Base-by-base conservation (phyloP, 2,329 filamentous ascomycete genomes). In the Hirsutella thompsonii region DNA sequence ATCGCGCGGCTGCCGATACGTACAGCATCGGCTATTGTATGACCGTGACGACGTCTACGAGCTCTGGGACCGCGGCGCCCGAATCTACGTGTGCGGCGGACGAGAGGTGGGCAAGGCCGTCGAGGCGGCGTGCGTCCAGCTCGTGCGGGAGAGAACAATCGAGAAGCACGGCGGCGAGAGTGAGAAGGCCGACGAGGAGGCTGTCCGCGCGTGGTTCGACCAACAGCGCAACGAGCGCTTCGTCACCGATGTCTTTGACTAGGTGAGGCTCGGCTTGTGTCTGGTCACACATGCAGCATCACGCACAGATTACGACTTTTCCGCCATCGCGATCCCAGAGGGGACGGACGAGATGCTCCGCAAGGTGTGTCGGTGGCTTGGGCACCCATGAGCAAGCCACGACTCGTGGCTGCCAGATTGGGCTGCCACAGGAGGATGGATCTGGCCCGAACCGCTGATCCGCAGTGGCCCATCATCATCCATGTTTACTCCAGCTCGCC, bases 1-100 rank as follows among this genome's bases (percentile, higher is more conserved):
- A 39, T 69, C 69, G 0, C 56, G 66, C 5, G 74, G 70, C 0
- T 73, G 59, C 46, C 58, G 55, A 47, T 67, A 70, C 45, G 68
- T 72, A 11, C 68, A 71, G 54, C 61, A 72, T 36, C 52, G 63
- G 5, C 43, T 72, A 39, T 54, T 49, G 9, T 55, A 52, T 3
- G 58, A 67, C 40, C 47, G 55, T 5, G 52, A 59, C 2, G 59
- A 64, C 32, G 46, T 68, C 3, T 45, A 52, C 13, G 47, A 55
- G 19, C 51, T 68, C 18, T 71, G 66, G 65, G 44, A 56, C 5
- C 46, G 53, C 8, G 68, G 63, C 4, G 68, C 78, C 0, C 71
- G 72, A 50, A 59, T 81, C 0, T 85, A 74, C 50, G 70, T 83
- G 2, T 86, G 81, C 53, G 81, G 81, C 4, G 75, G 72, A 35